Evolutionary conservation across 2,329 filamentous ascomycete genomes (phyloP), one percentile per base, ranked within the genome.

Genomic region (Aspergillus ruber): DNA sequence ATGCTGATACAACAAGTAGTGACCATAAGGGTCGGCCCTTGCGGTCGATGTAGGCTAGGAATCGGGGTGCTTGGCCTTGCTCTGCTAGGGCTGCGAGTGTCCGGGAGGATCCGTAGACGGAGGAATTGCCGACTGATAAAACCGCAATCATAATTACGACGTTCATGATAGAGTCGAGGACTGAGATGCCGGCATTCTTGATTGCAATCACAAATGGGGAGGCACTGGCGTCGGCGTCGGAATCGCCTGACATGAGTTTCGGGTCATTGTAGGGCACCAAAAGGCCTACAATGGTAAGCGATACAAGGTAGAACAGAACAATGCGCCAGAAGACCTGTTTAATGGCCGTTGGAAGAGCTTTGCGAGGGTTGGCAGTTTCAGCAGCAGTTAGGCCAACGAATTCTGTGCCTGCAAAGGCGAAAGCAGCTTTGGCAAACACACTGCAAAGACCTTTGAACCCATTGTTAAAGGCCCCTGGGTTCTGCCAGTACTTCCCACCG

Each of bases 321-420:
- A 95, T 95, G 60, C 90, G 85, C 90, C 90, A 96, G 68, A 95
- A 95, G 18, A 95, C 89, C 66, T 95, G 90, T 71, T 94, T 95
- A 60, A 94, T 83, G 10, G 90, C 90, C 0, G 83, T 89, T 0
- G 90, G 90, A 0, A 96, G 76, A 1, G 85, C 87, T 63, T 93
- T 79, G 49, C 73, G 69, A 29, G 80, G 79, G 52, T 82, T 79
- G 18, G 68, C 69, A 8, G 79, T 78, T 62, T 82, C 79, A 20
- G 79, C 79, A 29, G 79, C 79, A 18, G 79, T 77, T 39, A 83
- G 67, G 60, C 80, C 81, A 39, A 82, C 78, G 29, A 84, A 67
- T 64, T 84, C 81, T 20, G 80, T 83, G 54, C 81, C 81, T 40
- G 76, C 74, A 63, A 82, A 84, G 42, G 80, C 73, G 56, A 84